Conservation (phyloP, 495 filamentous ascomycete genomes). For the Aspergillus sclerotioniger region DNA sequence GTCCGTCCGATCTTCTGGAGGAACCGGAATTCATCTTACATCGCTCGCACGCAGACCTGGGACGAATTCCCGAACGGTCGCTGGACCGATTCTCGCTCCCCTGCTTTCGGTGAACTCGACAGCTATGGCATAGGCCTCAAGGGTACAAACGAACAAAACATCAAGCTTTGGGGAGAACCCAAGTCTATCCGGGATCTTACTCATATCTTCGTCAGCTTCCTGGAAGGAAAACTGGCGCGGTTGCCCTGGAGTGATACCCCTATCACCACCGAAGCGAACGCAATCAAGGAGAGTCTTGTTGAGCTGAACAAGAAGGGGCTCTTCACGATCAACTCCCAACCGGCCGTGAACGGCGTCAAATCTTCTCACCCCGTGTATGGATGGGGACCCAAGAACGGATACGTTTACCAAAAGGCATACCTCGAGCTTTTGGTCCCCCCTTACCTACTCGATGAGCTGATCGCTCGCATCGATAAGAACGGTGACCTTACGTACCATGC, state of each 20-base stretch:
- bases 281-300: constrained; percentile 72
- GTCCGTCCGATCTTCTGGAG: constrained; percentile 99
- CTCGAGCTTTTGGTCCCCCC: constrained; percentile 86
- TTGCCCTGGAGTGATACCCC: constrained; percentile 94
- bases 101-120: constrained; percentile 95
- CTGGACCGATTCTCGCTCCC: constrained; percentile 97
- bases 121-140: constrained; percentile 92
- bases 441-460: constrained; percentile 71
- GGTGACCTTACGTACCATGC: constrained; percentile 89
- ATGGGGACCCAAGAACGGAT: constrained; percentile 93
- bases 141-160: constrained; percentile 95
- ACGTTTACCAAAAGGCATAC: constrained; percentile 98
- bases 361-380: constrained; percentile 84
- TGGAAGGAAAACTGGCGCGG: constrained; percentile 73
- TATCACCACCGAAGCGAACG: constrained; percentile 75
- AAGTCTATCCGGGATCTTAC: constrained; percentile 75
- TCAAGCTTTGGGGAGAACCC: constrained; percentile 91
- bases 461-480: constrained; percentile 74
- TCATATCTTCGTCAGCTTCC: constrained; percentile 77
- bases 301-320: constrained; percentile 81
- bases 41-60: constrained; percentile 95
- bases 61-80: constrained; percentile 99
- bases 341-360: constrained; percentile 88
- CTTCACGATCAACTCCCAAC: constrained; percentile 97
- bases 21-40: constrained; percentile 92